Percentiles rank a stretch among this genome's conserved stretches.
Conservation (phyloP, 139 green algal species). For the Chlamydomonas incerta region DNA sequence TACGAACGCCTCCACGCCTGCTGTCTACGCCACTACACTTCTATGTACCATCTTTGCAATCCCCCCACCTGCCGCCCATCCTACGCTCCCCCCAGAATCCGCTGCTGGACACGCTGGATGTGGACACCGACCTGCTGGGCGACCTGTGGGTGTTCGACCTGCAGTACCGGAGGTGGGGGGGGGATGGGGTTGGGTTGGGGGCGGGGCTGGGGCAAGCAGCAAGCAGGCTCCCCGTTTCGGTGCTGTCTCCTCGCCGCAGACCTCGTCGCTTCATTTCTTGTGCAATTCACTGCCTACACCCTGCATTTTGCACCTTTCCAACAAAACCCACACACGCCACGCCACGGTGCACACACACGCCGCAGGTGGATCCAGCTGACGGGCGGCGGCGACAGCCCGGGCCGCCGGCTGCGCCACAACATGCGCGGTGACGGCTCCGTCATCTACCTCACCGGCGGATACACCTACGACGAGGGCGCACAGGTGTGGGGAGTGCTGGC, state of each 20-base stretch:
- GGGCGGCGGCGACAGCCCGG: not conserved
- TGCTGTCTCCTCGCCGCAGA: too few species aligned
- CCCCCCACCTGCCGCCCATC: not conserved
- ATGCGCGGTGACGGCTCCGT: not conserved
- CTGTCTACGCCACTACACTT: too few species aligned
- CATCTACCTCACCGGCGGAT: conserved; percentile 15
- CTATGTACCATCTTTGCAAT: too few species aligned
- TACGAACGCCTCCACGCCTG: too few species aligned
- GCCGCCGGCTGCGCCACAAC: conserved; percentile 6
- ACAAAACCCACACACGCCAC: too few species aligned
- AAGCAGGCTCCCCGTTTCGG: too few species aligned
- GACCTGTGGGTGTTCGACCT: conserved; percentile 29
- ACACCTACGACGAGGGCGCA: not conserved
- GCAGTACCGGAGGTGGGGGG: not conserved
- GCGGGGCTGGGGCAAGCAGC: too few species aligned
- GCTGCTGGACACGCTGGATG: not conserved
- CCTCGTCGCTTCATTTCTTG: too few species aligned
- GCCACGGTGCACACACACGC: not conserved
- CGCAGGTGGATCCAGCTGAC: not conserved
- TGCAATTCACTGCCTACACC: too few species aligned
- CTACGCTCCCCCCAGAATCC: not conserved
- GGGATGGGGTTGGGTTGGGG: not conserved
- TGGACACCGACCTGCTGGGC: not conserved
- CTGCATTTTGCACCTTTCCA: too few species aligned
- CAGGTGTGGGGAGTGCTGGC: not conserved